phyloP scores from a whole-genome alignment of 108 stramenopile species.

The Hondaea fermentalgiana region DNA sequence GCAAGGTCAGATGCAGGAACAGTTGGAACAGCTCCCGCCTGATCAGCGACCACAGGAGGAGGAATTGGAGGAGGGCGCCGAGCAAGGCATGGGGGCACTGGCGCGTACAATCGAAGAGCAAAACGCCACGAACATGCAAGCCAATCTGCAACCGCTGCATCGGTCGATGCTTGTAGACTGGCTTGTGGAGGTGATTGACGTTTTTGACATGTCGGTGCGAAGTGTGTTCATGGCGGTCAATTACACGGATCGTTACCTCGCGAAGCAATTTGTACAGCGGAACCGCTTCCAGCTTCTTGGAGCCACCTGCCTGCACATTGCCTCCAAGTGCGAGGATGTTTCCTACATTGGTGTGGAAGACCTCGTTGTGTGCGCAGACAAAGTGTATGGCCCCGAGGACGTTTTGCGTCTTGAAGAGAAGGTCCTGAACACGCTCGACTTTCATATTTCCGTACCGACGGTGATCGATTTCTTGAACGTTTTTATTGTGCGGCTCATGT shows the following conservation, averaged over 20 bases:
- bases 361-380: neutral
- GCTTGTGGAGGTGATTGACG: slow-evolving; percentile 19
- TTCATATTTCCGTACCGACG: neutral
- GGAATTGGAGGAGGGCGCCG: too few species aligned
- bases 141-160: neutral
- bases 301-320: neutral
- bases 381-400: neutral
- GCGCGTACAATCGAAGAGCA: too few species aligned
- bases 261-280: neutral
- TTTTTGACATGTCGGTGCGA: neutral
- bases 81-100: too few species aligned
- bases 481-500: neutral
- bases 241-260: neutral
- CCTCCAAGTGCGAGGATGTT: slow-evolving; percentile 7
- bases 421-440: slow-evolving; percentile 1
- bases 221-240: slow-evolving; percentile 17
- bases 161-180: slow-evolving; percentile 9
- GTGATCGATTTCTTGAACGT: slow-evolving; percentile 10
- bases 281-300: neutral
- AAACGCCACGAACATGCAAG: neutral
- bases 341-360: slow-evolving; percentile 9
- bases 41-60: too few species aligned
- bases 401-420: slow-evolving; percentile 5
- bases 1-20: too few species aligned
- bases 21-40: too few species aligned